These are phyloP conservation scores for Moricandia arvensis DNA, from an alignment of 345 rosid species.

Conservation along the genomic window DNA sequence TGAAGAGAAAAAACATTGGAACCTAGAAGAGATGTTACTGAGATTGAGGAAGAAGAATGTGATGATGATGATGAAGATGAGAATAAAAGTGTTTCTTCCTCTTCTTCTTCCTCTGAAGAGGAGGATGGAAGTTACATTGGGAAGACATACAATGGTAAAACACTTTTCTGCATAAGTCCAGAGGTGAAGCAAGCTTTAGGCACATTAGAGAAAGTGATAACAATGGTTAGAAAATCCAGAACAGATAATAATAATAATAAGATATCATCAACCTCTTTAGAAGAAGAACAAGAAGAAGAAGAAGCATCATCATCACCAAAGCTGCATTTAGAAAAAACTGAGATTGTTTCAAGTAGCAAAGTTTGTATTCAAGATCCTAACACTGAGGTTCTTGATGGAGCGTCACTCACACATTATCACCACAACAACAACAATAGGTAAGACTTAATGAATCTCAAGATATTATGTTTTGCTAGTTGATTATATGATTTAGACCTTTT, in stretches of 20 bases:
- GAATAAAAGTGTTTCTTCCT: background rate
- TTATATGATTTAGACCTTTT: background rate
- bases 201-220: slow-evolving; percentile 68
- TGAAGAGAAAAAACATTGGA: background rate
- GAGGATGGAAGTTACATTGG: slow-evolving; percentile 10
- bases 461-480: background rate
- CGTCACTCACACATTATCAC: slow-evolving; percentile 30
- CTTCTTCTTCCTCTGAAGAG: slow-evolving; percentile 4
- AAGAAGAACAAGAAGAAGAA: slow-evolving; percentile 40
- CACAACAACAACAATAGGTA: slow-evolving; percentile 14
- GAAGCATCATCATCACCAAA: slow-evolving; percentile 10
- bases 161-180: slow-evolving; percentile 47
- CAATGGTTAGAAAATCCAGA: slow-evolving; percentile 48
- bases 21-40: slow-evolving; percentile 40
- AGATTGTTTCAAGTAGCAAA: slow-evolving; percentile 32
- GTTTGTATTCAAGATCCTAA: slow-evolving; percentile 35
- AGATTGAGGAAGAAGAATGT: slow-evolving; percentile 65
- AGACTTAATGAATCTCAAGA: background rate
- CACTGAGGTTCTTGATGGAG: slow-evolving; percentile 37
- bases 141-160: slow-evolving; percentile 32
- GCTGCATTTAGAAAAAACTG: slow-evolving; percentile 15
- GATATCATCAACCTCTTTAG: slow-evolving; percentile 25
- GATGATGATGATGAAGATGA: slow-evolving; percentile 23
- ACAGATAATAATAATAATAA: slow-evolving; percentile 19
- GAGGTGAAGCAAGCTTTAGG: slow-evolving; percentile 73